Base-by-base conservation (phyloP, 73 alveolate genomes). In the Stentor roeselii region DNA sequence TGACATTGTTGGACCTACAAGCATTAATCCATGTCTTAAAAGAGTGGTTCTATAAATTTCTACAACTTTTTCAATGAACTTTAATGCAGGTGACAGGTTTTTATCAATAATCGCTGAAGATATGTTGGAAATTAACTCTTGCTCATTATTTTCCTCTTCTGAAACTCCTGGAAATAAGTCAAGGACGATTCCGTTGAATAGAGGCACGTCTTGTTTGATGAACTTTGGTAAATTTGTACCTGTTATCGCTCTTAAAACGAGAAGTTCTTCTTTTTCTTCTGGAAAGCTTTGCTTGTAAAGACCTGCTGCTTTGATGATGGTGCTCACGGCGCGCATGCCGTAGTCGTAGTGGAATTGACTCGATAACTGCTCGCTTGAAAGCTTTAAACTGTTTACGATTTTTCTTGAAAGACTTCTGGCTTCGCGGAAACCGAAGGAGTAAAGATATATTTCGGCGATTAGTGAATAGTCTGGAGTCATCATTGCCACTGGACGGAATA, bases 311-410 rank as follows among this genome's bases (percentile, higher is more conserved):
- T 93, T 90, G 36, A 97, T 89, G 58, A 97, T 95, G 3, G 98
- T 91, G 76, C 95, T 97, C 38, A 97, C 98, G 21, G 99, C 99
- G 89, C 99, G 93, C 99, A 97, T 97, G 39, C 99, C 99, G 76
- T 95, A 97, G 89, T 97, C 99, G 86, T 97, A 97, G 88, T 97
- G 99, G 36, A 88, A 82, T 86, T 96, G 92, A 0, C 99, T 95
- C 14, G 98, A 93, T 83, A 96, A 85, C 87, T 96, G 94, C 75
- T 96, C 99, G 39, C 97, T 88, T 60, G 99, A 93, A 59, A 96
- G 90, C 89, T 95, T 95, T 35, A 96, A 88, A 50, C 97, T 89
- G 6, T 95, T 86, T 3, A 96, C 95, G 61, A 96, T 93, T 86
- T 96, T 96, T 35, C 93, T 89, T 35, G 98, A 85, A 42, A 96